phyloP scores from a whole-genome alignment of 768 basidiomycete species.

The Macrolepiota dolichaula region DNA sequence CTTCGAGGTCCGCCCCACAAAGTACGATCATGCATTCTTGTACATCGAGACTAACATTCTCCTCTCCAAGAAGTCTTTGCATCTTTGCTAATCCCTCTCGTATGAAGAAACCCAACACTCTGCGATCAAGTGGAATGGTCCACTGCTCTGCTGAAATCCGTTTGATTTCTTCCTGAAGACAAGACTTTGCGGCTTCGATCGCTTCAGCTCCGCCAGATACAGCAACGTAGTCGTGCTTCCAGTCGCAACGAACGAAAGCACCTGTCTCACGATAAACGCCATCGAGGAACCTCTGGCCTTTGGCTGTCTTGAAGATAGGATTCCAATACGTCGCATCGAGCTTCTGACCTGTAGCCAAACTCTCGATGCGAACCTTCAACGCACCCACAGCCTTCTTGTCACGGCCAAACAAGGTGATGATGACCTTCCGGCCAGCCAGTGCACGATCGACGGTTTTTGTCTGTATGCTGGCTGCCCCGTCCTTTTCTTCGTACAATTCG shows the following conservation, averaged over 20 bases:
- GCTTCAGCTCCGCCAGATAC: slow-evolving; percentile 39
- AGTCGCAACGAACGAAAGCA: slow-evolving; percentile 42
- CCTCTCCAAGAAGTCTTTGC: slow-evolving; percentile 51
- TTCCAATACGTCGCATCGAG: slow-evolving; percentile 48
- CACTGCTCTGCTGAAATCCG: slow-evolving; percentile 42
- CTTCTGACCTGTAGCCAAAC: slow-evolving; percentile 45
- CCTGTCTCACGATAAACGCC: slow-evolving; percentile 30
- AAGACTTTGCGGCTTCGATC: slow-evolving; percentile 37
- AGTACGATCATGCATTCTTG: slow-evolving; percentile 33
- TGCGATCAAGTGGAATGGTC: slow-evolving; percentile 31
- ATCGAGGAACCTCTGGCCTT: slow-evolving; percentile 31
- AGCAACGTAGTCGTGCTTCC: slow-evolving; percentile 40
- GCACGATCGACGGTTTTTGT: slow-evolving; percentile 26
- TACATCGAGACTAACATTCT: slow-evolving; percentile 46
- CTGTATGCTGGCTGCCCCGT: slow-evolving; percentile 16
- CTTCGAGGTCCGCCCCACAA: slow-evolving; percentile 53
- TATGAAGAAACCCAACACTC: slow-evolving; percentile 47
- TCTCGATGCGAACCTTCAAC: slow-evolving; percentile 59
- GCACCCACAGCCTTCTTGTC: slow-evolving; percentile 52
- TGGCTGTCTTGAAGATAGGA: slow-evolving; percentile 28
- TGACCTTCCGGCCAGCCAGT: slow-evolving; percentile 20
- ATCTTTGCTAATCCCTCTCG: slow-evolving; percentile 45
- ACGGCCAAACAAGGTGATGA: slow-evolving; percentile 44
- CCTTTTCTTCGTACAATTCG: slow-evolving; percentile 35
- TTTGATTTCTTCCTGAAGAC: slow-evolving; percentile 46